Evolutionary conservation across 352 stramenopile genomes (phyloP), one percentile per base, ranked within the genome.

Genomic region (Globisporangium megalacanthum): DNA sequence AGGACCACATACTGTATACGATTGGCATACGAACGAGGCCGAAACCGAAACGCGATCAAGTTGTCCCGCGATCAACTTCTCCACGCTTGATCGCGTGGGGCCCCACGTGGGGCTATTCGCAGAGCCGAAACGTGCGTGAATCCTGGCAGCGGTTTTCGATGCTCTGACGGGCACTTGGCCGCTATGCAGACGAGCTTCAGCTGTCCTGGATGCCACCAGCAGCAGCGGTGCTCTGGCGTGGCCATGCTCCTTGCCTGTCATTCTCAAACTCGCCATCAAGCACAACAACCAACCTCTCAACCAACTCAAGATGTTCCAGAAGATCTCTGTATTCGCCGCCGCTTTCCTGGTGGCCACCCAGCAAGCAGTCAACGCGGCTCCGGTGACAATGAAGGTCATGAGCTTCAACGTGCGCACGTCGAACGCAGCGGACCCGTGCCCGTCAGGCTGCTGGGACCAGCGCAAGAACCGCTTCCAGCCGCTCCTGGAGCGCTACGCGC

Each of bases 341-440:
- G 31, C 41, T 10, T 41, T 62, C n/a, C 37, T 31, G 1, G 15
- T 46, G 14, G 17, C 48, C 1, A 19, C 53, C 25, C n/a, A 35
- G 5, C 25, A 52, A 15, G 29, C 15, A 13, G 13, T 22, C 15
- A 15, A 14, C 8, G 17, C 33, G 0, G 41, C 47, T 20, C 35
- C 10, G 15, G 54, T 50, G 42, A 3, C 20, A 3, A 52, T 86
- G 50, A 81, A 81, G 39, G 69, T 88, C 31, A 88, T 88, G 77
- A 88, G 71, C 54, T 86, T 90, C 56, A 90, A 90, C 44, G 42
- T 90, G 35, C 77, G 80, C 47, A 90, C 80, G 41, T 78, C 77
- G 15, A 59, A 82, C 11, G 80, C 80, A 14, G 78, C 75, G 11
- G 77, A 90, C 22, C 70, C 78, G 9, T 91, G 78, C 54, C 75